Base-by-base conservation (phyloP, 768 basidiomycete species). In the Tricholoma terreum region DNA sequence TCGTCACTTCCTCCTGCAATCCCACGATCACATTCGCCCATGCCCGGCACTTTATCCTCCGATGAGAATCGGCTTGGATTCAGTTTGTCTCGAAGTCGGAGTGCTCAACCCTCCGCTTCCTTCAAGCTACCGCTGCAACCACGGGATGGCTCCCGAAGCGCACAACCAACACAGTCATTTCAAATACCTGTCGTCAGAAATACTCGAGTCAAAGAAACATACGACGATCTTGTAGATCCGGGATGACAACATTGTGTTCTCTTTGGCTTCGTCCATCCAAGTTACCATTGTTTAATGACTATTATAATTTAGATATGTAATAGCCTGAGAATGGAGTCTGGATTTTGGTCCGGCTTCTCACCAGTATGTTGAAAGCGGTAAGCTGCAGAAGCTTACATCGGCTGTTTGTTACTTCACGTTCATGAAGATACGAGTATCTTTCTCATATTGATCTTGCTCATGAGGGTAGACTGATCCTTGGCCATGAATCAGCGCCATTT, bases 1-100 rank as follows among this genome's bases (percentile, higher is more conserved):
- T 92, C 93, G 6, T 91, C 89, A 0, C 85, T 90, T 62, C 83
- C 91, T 42, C 82, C 86, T 9, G 72, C 81, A 14, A 80, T 81
- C 8, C 58, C 74, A 38, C 77, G 84, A 36, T 77, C 87, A 11
- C 83, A 82, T 66, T 86, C 88, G 40, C 87, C 90, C 8, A 76
- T 84, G 71, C 70, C 77, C 24, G 67, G 67, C 67, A 36, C 57
- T 12, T 52, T 67, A 38, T 65, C 56, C 42, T 72, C 72, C 30
- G 80, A 79, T 30, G 85, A 87, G 58, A 76, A 75, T 58, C 76
- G 76, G 59, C 75, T 85, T 7, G 77, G 74, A 31, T 75, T 76
- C 10, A 80, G 80, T 67, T 73, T 90, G 27, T 85, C 83, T 15
- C 80, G 88, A 56, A 81, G 80, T 59, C 78, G 80, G 57, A 86